Base-by-base conservation (phyloP, 768 basidiomycete species). In the Dioszegia crocea region DNA sequence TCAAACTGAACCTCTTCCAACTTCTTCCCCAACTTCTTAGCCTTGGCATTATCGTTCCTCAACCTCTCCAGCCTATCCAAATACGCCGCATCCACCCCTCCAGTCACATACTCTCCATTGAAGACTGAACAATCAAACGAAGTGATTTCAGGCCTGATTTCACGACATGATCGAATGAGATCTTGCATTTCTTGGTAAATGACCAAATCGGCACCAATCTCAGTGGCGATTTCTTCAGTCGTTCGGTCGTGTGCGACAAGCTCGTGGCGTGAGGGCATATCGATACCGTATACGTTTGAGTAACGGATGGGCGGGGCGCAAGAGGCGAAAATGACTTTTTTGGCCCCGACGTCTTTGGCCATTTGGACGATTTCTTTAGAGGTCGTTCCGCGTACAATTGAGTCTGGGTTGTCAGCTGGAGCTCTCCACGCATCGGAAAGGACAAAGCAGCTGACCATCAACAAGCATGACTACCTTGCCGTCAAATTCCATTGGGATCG, bases 321-420 rank as follows among this genome's bases (percentile, higher is more conserved):
- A 49, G 91, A 94, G 0, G 96, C 96, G 45, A 98, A 86, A 62
- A 97, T 87, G 69, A 99, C 91, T 66, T 88, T 89, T 77, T 88
- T 91, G 17, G 96, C 94, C 16, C 96, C 96, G 16, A 96, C 96
- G 70, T 99, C 96, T 74, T 93, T 93, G 19, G 94, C 96, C 93
- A 99, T 98, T 75, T 97, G 93, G 24, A 99, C 84, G 62, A 99
- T 99, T 76, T 99, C 96, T 74, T 90, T 94, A 14, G 94, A 98
- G 0, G 96, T 99, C 0, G 96, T 99, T 4, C 96, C 96, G 24
- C 96, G 86, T 21, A 99, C 96, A 66, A 99, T 99, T 0, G 96
- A 98, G 78, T 99, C 94, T 96, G 60, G 12, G 33, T 41, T 43
- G n/a, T 57, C 26, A 65, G 52, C 40, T 10, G 24, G 9, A n/a